Evolutionary conservation across 169 alveolate genomes (phyloP).

Genomic region (Plasmodium knowlesi): DNA sequence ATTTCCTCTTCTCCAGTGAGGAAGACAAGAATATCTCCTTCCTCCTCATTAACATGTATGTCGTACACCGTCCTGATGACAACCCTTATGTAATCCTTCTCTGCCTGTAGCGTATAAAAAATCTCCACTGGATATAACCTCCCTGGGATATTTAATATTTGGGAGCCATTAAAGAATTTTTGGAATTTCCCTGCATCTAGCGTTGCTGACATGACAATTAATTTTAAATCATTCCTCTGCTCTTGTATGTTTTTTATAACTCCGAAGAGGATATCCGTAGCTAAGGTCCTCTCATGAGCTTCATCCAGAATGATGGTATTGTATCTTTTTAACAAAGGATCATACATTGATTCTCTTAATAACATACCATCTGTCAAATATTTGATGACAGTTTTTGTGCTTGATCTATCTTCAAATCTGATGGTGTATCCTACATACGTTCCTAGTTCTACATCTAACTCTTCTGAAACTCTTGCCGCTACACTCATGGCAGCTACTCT

Average conservation of each 20-base stretch:
- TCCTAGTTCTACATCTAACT: conserved; percentile 96
- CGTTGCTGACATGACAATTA: conserved; percentile 98
- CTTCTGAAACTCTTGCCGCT: conserved; percentile 99
- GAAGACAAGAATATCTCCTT: conserved; percentile 94
- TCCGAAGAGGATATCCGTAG: conserved; percentile 98
- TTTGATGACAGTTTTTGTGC: conserved; percentile 91
- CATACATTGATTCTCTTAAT: conserved; percentile 96
- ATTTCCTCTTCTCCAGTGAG: conserved; percentile 96
- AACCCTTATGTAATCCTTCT: conserved; percentile 95
- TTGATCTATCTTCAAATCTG: conserved; percentile 96
- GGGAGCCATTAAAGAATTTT: conserved; percentile 95
- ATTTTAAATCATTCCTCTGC: conserved; percentile 91
- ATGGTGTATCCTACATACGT: conserved; percentile 98
- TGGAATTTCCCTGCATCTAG: conserved; percentile 96
- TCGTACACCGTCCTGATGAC: conserved; percentile 92
- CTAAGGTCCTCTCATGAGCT: conserved; percentile 98
- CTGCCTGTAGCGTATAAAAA: conserved; percentile 95
- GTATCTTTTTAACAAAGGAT: conserved; percentile 91
- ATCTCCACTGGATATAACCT: conserved; percentile 98
- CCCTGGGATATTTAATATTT: conserved; percentile 97
- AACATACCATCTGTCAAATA: conserved; percentile 99
- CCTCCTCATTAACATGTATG: conserved; percentile 94
- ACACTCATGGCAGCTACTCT: conserved; percentile 99
- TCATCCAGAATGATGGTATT: conserved; percentile 96
- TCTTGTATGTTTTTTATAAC: conserved; percentile 93